Evolutionary conservation across 139 green algal species (phyloP).

Genomic region (Chlorella sp.): DNA sequence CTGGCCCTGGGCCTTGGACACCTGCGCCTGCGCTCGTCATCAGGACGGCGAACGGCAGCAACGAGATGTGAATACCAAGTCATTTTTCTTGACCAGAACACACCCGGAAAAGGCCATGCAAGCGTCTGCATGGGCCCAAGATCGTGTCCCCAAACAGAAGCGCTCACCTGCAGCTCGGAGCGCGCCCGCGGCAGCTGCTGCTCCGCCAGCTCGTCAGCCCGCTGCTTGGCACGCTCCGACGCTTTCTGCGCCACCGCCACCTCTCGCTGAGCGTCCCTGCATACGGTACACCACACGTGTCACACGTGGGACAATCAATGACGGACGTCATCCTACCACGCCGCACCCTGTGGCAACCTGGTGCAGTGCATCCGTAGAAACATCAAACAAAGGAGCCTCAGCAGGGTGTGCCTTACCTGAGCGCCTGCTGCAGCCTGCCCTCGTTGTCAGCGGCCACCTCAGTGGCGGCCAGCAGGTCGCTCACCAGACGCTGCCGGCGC

Average conservation of each 20-base stretch:
- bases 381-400: no score
- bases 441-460: background rate
- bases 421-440: conserved; percentile 10
- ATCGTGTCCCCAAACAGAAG: no score
- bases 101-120: no score
- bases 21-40: conserved; percentile 1
- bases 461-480: conserved; percentile 20
- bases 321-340: no score
- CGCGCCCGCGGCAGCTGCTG: conserved; percentile 19
- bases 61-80: no score
- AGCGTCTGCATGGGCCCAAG: no score
- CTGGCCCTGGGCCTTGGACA: conserved; percentile 10
- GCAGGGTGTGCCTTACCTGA: no score
- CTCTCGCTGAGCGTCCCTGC: conserved; percentile 20
- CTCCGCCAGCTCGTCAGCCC: conserved; percentile 5
- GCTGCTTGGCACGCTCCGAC: conserved; percentile 6
- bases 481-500: conserved; percentile 18
- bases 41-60: background rate
- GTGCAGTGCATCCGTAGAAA: background rate
- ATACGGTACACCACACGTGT: no score
- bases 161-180: conserved; percentile 1
- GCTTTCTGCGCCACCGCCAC: background rate
- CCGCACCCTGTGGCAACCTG: background rate
- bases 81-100: no score
- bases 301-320: no score